Percentiles rank a stretch among this genome's conserved stretches.
These are phyloP conservation scores for Neostapfia colusana DNA, from an alignment of 176 grass and related monocot species.

Conservation along the genomic window DNA sequence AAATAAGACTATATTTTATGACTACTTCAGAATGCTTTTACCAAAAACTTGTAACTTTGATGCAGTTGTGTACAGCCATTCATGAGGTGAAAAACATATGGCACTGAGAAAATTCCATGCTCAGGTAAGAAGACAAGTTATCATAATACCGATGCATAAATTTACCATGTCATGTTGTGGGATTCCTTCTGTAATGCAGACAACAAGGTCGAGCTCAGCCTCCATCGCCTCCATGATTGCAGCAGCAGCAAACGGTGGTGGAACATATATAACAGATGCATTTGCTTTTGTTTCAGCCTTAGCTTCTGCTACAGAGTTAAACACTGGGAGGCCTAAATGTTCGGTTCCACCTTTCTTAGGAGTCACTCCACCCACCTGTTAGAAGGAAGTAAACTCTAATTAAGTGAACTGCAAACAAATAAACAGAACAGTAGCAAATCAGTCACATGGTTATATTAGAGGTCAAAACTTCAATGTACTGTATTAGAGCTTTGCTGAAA, in stretches of 20 bases:
- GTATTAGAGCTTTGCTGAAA: background rate
- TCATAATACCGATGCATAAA: background rate
- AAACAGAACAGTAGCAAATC: conserved; percentile 3
- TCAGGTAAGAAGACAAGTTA: background rate
- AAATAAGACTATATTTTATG: background rate
- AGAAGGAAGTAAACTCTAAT: conserved; percentile 10
- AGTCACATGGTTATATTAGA: background rate
- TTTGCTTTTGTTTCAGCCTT: conserved; percentile 98
- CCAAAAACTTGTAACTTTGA: background rate
- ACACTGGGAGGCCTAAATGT: conserved; percentile 90
- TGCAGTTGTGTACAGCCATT: background rate
- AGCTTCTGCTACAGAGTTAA: conserved; percentile 88
- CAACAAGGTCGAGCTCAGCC: conserved; percentile 86
- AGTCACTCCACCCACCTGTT: conserved; percentile 90
- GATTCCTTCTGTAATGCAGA: conserved; percentile 99
- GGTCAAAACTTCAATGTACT: conserved; percentile 14
- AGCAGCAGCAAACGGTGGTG: conserved; percentile 92
- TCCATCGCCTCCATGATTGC: conserved; percentile 98
- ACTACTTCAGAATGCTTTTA: background rate
- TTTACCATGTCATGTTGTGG: conserved; percentile 98
- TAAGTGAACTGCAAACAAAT: background rate
- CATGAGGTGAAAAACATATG: conserved; percentile 12
- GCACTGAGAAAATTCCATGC: background rate
- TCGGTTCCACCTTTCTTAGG: conserved; percentile 99
- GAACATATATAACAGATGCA: conserved; percentile 98